Base-by-base conservation (phyloP, 495 filamentous ascomycete genomes). In the Pseudevernia furfuracea region DNA sequence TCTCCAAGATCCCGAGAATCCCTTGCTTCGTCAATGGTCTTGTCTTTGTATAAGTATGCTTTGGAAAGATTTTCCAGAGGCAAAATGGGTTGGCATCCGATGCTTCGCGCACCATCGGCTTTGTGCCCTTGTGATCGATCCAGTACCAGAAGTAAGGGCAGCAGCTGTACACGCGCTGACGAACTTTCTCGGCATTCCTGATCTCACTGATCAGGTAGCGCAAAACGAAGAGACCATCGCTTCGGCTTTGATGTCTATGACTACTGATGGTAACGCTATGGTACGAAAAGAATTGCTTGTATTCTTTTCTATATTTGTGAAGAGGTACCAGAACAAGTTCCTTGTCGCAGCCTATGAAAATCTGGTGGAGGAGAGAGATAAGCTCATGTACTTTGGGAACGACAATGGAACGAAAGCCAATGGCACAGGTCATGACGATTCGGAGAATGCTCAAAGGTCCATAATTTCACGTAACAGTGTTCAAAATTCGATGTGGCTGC, bases 31-130 rank as follows among this genome's bases (percentile, higher is more conserved):
- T 30, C 94, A 97, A 75, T 99, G 95, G 94, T 92, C 91, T 15
- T 96, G 92, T 73, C 83, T 99, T 7, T 97, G 92, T 74, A 85
- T 99, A 44, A 96, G 93, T 71, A 92, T 96, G 78, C 82, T 99
- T 10, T 99, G 95, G 93, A 82, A 82, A 41, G 89, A 95, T 72
- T 88, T 89, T 59, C 84, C 91, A 0, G 92, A 96, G 67, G 93
- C 91, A 3, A 97, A 97, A 73, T 96, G 91, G 91, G 83, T 88
- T 71, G 94, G 91, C 23, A 96, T 97, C 64, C 80, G 89, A 55
- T 89, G 87, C 69, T 82, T 84, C 64, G 94, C 92, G 11, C 89
- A 90, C 43, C 76, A 84, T 58, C 86, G 89, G 68, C 82, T 99
- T 1, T 89, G 87, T 48, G 85, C 85, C 56, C 81, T 96, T 37